phyloP scores from a whole-genome alignment of 257 asterid genomes.

The Paraleonurus japonicus region DNA sequence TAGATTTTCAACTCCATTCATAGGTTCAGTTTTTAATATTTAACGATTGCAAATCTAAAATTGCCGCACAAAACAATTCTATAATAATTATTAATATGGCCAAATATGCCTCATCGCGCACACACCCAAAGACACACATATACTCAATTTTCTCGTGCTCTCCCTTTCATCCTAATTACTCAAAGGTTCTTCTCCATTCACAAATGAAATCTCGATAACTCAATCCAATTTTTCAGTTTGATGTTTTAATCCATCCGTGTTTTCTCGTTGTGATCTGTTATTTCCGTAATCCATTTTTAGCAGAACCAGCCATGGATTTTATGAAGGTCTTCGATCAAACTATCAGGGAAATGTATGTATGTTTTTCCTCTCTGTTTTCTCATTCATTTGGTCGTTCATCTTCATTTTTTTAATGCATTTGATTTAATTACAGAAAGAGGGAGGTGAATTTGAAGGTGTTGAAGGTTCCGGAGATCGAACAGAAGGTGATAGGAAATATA shows the following conservation, averaged over 20 bases:
- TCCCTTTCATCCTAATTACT: conserved; percentile 24
- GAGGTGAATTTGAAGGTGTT: conserved; percentile 98
- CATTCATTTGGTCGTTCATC: neutral
- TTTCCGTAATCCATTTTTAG: neutral
- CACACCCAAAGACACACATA: neutral
- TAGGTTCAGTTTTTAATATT: neutral
- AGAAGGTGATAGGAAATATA: conserved; percentile 55
- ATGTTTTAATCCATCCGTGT: conserved; percentile 10
- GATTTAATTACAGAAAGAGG: conserved; percentile 68
- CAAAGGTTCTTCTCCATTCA: conserved; percentile 11
- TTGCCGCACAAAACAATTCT: neutral
- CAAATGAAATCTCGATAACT: neutral
- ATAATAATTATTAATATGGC: neutral
- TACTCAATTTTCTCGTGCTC: conserved; percentile 14
- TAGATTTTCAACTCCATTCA: neutral
- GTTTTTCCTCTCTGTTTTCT: neutral
- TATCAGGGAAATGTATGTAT: conserved; percentile 82
- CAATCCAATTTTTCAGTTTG: neutral
- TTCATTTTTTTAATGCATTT: neutral
- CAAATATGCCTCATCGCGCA: neutral
- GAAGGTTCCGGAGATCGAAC: conserved; percentile 97
- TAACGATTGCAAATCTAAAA: neutral
- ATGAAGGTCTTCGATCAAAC: conserved; percentile 95
- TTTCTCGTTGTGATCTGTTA: conserved; percentile 17
- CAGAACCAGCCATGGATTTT: conserved; percentile 80